Base-by-base conservation (phyloP, 106 monocot genomes). In the Chionographis japonica region DNA sequence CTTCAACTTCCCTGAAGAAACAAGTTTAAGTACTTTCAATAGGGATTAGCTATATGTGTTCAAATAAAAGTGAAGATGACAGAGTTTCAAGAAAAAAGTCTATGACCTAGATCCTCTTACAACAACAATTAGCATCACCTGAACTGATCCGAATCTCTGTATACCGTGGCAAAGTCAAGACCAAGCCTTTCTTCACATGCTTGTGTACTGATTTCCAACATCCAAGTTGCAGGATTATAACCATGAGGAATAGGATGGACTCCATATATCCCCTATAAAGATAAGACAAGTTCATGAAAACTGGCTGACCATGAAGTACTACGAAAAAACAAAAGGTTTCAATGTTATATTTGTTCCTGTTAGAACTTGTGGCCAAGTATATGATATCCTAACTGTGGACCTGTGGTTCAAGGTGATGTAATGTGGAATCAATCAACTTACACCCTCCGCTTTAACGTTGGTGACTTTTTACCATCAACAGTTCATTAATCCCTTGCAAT, bases 141-240 rank as follows among this genome's bases (percentile, higher is more conserved):
- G 69, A 80, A 85, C 37, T 80, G 77, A 74, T 80, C 54, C 4
- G 80, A 85, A 20, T 85, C 74, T 50, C 37, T 85, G 64, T 83
- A 83, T 13, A 67, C n/a, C 7, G 20, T 72, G 15, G 77, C 84
- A 78, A 84, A 88, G 58, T 88, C 78, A 68, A 76, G 39, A 52
- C 67, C 74, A 71, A 84, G 80, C 63, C 50, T 80, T 40, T 73
- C 65, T 78, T 84, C 88, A 61, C 61, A 70, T 62, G 80, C 80
- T 66, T 58, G 69, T 49, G 88, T 77, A 46, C 67, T 88, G 37
- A 88, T 68, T 73, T 88, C 88, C 40, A 84, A 64, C 88, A 88
- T 88, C 88, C 88, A 84, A 36, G 84, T 80, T 75, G 84, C 88
- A 40, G 88, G 88, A 72, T 84, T 88, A 55, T 88, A 77, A 62